These are phyloP conservation scores for Akanthomyces uredinophilus DNA, from an alignment of 2,329 filamentous ascomycete species.

Conservation along the genomic window DNA sequence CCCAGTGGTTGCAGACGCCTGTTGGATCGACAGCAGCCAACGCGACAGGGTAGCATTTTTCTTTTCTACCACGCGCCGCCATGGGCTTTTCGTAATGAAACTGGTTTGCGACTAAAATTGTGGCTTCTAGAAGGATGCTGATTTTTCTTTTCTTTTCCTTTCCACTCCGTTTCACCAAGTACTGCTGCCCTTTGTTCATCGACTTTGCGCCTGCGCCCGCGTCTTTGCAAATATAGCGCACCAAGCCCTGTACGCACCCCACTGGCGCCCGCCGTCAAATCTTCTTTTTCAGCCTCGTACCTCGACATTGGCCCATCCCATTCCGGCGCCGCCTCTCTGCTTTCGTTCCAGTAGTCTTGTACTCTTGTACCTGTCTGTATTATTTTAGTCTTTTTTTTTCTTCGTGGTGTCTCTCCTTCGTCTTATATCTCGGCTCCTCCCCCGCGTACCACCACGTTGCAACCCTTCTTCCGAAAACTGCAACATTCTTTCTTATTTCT, in stretches of 20 bases:
- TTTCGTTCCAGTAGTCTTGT: background rate
- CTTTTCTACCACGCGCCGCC: background rate
- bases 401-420: background rate
- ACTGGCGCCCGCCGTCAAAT: background rate
- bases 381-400: background rate
- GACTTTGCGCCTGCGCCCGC: background rate
- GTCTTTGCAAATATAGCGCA: background rate
- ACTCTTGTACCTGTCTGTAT: background rate
- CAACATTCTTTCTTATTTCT: background rate
- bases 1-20: background rate
- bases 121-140: background rate
- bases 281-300: slow-evolving; percentile 1
- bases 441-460: background rate
- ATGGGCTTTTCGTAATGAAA: background rate
- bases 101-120: background rate
- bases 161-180: background rate
- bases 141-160: background rate
- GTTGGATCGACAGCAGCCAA: background rate
- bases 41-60: background rate
- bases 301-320: background rate
- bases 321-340: background rate
- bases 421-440: slow-evolving; percentile 7
- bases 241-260: background rate
- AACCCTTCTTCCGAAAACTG: background rate
- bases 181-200: background rate